Evolutionary conservation across 768 basidiomycete species (phyloP).

Genomic region (Pisolithus sp.): DNA sequence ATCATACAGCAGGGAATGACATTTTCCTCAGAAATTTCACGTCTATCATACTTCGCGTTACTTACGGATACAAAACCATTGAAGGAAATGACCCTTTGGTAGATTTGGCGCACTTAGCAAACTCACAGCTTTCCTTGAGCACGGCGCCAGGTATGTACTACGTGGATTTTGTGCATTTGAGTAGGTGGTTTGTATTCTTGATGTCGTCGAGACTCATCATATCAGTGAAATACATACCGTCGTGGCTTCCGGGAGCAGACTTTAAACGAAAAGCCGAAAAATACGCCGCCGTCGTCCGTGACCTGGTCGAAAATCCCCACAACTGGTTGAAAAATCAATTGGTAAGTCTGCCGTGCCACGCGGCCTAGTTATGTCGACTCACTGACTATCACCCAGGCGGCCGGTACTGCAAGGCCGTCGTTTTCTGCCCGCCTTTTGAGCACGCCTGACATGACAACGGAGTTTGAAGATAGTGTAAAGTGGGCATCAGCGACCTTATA

Average conservation of each 20-base stretch:
- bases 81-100: constrained; percentile 33
- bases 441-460: constrained; percentile 5
- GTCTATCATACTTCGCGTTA: constrained; percentile 29
- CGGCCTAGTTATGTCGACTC: neutral
- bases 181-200: constrained; percentile 4
- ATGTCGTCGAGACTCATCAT: neutral
- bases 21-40: constrained; percentile 2
- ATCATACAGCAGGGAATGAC: neutral
- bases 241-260: constrained; percentile 16
- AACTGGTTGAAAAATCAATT: constrained; percentile 10
- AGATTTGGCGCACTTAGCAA: constrained; percentile 20
- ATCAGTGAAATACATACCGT: constrained; percentile 20
- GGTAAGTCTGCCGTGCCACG: constrained; percentile 2
- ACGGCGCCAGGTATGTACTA: constrained; percentile 1
- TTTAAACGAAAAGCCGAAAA: constrained; percentile 12
- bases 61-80: constrained; percentile 35
- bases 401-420: constrained; percentile 12
- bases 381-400: constrained; percentile 3
- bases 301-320: constrained; percentile 9
- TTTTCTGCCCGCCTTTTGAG: constrained; percentile 9
- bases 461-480: constrained; percentile 11
- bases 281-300: constrained; percentile 4
- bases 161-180: constrained; percentile 14
- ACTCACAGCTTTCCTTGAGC: constrained; percentile 15
- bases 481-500: constrained; percentile 11